Evolutionary conservation across 2,329 filamentous ascomycete genomes (phyloP).

Genomic region (Colletotrichum sp.): DNA sequence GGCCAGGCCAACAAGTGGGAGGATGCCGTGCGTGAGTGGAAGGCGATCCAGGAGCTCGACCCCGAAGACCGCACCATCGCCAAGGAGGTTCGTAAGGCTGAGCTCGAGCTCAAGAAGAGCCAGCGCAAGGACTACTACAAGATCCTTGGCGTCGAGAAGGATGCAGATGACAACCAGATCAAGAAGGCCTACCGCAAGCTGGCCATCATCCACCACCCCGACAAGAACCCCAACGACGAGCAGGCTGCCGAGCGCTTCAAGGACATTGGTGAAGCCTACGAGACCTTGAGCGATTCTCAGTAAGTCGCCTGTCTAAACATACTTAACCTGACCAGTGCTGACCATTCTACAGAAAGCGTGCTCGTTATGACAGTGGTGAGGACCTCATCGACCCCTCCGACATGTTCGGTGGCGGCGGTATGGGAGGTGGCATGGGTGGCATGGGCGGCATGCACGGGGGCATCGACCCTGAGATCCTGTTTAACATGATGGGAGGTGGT

Average conservation of each 20-base stretch:
- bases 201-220: constrained; percentile 92
- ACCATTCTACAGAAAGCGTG: constrained; percentile 71
- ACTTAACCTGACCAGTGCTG: constrained; percentile 30
- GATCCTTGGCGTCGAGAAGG: constrained; percentile 88
- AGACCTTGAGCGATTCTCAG: constrained; percentile 92
- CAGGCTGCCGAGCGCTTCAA: constrained; percentile 93
- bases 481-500: constrained; percentile 80
- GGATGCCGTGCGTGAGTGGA: constrained; percentile 87
- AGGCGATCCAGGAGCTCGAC: constrained; percentile 82
- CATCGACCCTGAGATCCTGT: constrained; percentile 80
- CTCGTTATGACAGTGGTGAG: constrained; percentile 89
- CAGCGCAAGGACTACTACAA: constrained; percentile 99
- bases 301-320: constrained; percentile 55
- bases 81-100: constrained; percentile 87
- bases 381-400: constrained; percentile 89
- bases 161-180: constrained; percentile 82
- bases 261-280: constrained; percentile 96
- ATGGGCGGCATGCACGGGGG: constrained; percentile 70
- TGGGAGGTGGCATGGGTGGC: constrained; percentile 62
- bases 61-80: constrained; percentile 80
- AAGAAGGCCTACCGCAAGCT: constrained; percentile 97
- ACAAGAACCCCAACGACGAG: constrained; percentile 92
- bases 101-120: constrained; percentile 96
- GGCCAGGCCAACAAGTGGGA: constrained; percentile 91
- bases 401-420: constrained; percentile 74